Percentiles rank a stretch among this genome's conserved stretches.
These are phyloP conservation scores for Phlyctochytrium planicorne DNA, from an alignment of 192 early-diverging fungal species.

Conservation along the genomic window DNA sequence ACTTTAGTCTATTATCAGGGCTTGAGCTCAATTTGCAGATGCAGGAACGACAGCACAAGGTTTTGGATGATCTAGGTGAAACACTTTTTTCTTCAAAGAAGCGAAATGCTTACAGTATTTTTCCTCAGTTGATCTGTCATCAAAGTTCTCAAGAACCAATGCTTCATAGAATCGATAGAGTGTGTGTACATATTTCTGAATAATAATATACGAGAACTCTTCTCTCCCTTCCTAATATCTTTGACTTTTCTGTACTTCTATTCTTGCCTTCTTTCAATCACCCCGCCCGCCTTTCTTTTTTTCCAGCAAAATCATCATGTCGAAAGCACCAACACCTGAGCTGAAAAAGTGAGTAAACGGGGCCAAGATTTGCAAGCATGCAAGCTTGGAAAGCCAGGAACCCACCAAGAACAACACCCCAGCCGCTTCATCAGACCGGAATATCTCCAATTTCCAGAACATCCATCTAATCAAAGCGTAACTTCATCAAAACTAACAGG, in stretches of 20 bases:
- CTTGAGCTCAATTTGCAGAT: slow-evolving; percentile 33
- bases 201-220: too few species aligned
- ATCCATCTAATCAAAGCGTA: neutral
- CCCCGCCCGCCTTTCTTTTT: too few species aligned
- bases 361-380: neutral
- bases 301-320: slow-evolving; percentile 43
- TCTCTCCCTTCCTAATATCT: too few species aligned
- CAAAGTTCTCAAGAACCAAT: too few species aligned
- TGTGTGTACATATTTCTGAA: too few species aligned
- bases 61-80: too few species aligned
- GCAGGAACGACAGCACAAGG: slow-evolving; percentile 34
- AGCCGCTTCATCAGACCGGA: neutral
- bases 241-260: too few species aligned
- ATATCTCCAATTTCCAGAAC: neutral
- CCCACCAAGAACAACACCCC: neutral
- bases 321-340: slow-evolving; percentile 63
- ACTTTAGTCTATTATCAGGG: slow-evolving; percentile 30
- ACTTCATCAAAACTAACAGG: slow-evolving; percentile 22
- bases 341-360: slow-evolving; percentile 50
- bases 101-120: too few species aligned
- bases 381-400: neutral
- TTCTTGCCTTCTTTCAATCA: too few species aligned
- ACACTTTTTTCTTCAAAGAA: too few species aligned
- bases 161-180: too few species aligned
- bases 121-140: too few species aligned